These are phyloP conservation scores for Flueggea neowawraea DNA, from an alignment of 441 rosid species.

Conservation along the genomic window DNA sequence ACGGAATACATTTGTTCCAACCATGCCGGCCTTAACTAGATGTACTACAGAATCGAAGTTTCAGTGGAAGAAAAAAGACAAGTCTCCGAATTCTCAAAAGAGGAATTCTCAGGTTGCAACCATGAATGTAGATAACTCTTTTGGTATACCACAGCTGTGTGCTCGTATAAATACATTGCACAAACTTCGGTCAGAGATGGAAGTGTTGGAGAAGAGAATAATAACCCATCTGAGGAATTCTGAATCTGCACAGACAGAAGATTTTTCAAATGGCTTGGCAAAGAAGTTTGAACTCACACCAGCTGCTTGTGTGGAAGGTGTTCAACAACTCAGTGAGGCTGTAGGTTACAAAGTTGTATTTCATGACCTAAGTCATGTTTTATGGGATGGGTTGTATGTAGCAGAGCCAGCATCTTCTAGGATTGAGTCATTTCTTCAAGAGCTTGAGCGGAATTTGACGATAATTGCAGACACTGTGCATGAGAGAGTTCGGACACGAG, in stretches of 20 bases:
- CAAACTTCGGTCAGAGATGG: constrained; percentile 68
- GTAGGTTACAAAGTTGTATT: constrained; percentile 75
- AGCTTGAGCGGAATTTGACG: constrained; percentile 62
- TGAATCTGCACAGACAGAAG: constrained; percentile 84
- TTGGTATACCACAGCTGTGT: constrained; percentile 75
- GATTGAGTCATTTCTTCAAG: constrained; percentile 73
- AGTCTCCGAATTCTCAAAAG: constrained; percentile 56
- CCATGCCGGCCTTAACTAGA: constrained; percentile 95
- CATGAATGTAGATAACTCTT: constrained; percentile 59
- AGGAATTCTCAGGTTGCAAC: constrained; percentile 73
- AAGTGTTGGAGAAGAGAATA: constrained; percentile 74
- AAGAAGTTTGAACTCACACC: constrained; percentile 89
- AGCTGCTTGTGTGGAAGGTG: constrained; percentile 78
- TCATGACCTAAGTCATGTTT: constrained; percentile 72
- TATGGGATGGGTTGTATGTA: constrained; percentile 91
- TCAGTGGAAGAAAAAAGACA: constrained; percentile 96
- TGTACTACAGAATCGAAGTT: constrained; percentile 75
- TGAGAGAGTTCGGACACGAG: constrained; percentile 78
- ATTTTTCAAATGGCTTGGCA: constrained; percentile 75
- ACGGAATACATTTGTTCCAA: constrained; percentile 65
- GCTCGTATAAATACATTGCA: constrained; percentile 81
- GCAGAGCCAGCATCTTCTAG: constrained; percentile 74
- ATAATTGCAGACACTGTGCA: constrained; percentile 66
- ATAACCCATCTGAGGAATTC: constrained; percentile 93
- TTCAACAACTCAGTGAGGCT: constrained; percentile 87